Evolutionary conservation across 805 yeast genomes (phyloP), one percentile per base, ranked within the genome.

Genomic region (Yarrowia keelungensis): DNA sequence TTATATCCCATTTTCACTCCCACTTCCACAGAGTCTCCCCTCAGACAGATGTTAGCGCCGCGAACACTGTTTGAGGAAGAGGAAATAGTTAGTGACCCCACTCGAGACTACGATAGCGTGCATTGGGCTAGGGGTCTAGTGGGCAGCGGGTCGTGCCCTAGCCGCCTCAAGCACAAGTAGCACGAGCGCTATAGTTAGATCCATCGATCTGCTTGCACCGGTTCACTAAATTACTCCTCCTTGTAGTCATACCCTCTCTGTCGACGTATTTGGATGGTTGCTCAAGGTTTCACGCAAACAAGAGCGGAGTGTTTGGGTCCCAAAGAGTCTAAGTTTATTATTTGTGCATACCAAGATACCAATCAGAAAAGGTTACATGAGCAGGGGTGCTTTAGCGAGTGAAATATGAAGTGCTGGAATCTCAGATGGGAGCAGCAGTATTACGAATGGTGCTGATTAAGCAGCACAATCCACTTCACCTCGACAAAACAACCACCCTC

Each of bases 321-420:
- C 59, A 53, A 53, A 53, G 59, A 53, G 59, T 32, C 59, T 53
- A 53, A 53, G 39, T 39, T 39, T 38, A 38, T 39, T 19, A 19
- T 15, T 12, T 53, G 42, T 53, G 59, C 59, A 53, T 53, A 39
- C 45, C 59, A 38, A 53, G 45, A 53, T 53, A 38, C 59, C 59
- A 22, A 53, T 50, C 45, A 53, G 36, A 53, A 53, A 39, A 53
- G 59, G 45, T 51, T 51, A 36, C 45, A 53, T 19, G 45, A 53
- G 45, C 59, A 53, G 59, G 46, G 59, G 59, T 53, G 59, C 59
- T 53, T 53, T 53, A 53, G 59, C 59, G 59, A 51, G 42, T 53
- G 49, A 26, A 26, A 26, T 26, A 26, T 26, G 7, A 26, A 26
- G 32, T 26, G 32, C 7, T 19, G 7, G 32, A 26, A 26, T 26